These are phyloP conservation scores for Tricholoma matsutake DNA, from an alignment of 768 basidiomycete species.

Conservation along the genomic window DNA sequence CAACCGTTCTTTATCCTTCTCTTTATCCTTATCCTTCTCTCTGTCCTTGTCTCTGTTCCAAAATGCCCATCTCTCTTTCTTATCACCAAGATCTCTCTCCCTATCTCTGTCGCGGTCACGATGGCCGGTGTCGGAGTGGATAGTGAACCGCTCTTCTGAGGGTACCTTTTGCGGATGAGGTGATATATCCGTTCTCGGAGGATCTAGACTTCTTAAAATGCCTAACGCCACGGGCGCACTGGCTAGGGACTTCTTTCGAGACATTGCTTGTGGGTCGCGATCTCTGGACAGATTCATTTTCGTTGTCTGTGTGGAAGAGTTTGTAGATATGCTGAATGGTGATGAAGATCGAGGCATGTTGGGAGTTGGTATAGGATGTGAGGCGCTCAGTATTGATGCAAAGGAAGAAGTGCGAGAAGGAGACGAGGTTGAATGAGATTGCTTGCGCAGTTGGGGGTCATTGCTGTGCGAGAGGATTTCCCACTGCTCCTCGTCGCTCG, in stretches of 20 bases:
- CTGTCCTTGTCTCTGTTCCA: constrained; percentile 44
- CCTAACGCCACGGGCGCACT: constrained; percentile 41
- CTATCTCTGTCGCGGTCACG: constrained; percentile 21
- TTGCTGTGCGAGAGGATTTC: constrained; percentile 36
- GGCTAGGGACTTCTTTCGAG: constrained; percentile 20
- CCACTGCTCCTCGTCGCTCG: constrained; percentile 44
- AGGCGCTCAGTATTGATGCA: constrained; percentile 44
- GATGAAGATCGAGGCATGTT: constrained; percentile 42
- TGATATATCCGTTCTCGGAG: constrained; percentile 29
- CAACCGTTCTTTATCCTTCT: constrained; percentile 4
- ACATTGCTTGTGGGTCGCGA: constrained; percentile 20
- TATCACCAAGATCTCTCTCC: constrained; percentile 30
- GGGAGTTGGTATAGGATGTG: constrained; percentile 37
- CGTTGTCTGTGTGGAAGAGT: constrained; percentile 8
- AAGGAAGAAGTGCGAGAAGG: constrained; percentile 53
- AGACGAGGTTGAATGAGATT: constrained; percentile 26
- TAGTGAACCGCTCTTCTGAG: constrained; percentile 31
- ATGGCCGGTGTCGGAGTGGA: constrained; percentile 30
- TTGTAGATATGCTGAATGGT: constrained; percentile 39
- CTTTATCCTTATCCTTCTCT: constrained; percentile 14
- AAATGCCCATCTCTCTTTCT: constrained; percentile 53
- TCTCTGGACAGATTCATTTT: constrained; percentile 13
- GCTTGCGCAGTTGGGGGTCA: constrained; percentile 21
- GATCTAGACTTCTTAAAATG: constrained; percentile 63
- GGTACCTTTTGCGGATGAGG: constrained; percentile 25